These are phyloP conservation scores for Trichoderma sp. DNA, from an alignment of 2,329 filamentous ascomycete genomes.

Conservation along the genomic window DNA sequence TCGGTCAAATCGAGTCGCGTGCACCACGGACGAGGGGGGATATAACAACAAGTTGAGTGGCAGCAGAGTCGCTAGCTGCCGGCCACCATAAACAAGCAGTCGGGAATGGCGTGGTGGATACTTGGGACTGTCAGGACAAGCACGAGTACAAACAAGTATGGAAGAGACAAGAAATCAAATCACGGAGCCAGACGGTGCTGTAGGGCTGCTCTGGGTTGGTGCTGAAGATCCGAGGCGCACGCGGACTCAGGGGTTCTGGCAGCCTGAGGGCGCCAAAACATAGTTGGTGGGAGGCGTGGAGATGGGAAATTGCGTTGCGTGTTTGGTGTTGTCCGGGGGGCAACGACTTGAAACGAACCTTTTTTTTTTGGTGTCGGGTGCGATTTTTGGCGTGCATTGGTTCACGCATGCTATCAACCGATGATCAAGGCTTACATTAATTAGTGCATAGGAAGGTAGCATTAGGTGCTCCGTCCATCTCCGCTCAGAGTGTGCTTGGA, in stretches of 20 bases:
- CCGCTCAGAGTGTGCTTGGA: not conserved
- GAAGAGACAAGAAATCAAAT: not conserved
- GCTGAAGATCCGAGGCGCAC: conserved; percentile 21
- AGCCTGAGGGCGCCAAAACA: conserved; percentile 8
- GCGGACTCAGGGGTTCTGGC: conserved; percentile 20
- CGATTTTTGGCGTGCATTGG: not conserved
- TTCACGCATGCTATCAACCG: conserved; percentile 8
- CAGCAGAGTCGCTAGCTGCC: conserved; percentile 1
- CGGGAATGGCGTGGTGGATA: conserved; percentile 13
- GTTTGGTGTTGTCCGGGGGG: conserved; percentile 22
- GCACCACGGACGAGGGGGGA: conserved; percentile 8
- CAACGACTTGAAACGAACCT: conserved; percentile 20
- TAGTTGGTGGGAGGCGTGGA: conserved; percentile 24
- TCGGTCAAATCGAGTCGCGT: conserved; percentile 4
- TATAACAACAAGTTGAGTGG: not conserved
- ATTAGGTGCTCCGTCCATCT: conserved; percentile 5
- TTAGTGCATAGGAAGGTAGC: not conserved
- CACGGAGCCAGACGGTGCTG: not conserved
- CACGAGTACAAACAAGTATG: not conserved
- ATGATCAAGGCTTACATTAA: not conserved
- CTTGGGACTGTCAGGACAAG: not conserved
- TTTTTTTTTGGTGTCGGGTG: not conserved
- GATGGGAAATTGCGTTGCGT: conserved; percentile 33
- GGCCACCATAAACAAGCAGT: conserved; percentile 13
- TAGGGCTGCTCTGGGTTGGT: conserved; percentile 21